Base-by-base conservation (phyloP, 305 asterid species). In the Withania somnifera region DNA sequence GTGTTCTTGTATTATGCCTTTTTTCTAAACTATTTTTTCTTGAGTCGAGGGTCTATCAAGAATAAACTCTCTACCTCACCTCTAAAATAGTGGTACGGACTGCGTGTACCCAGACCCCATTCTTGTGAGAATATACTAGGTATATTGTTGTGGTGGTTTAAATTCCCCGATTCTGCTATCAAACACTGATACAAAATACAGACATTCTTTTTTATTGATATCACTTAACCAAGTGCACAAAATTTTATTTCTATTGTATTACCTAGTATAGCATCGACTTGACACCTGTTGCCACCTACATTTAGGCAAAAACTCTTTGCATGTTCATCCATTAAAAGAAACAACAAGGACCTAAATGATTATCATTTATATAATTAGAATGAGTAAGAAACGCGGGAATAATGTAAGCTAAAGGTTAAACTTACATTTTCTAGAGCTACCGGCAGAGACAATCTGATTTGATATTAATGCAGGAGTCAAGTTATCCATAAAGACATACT, bases 401-500 rank as follows among this genome's bases (percentile, higher is more conserved):
- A 71, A 71, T 26, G 58, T 14, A 51, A 75, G 79, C n/a, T 26
- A 28, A 9, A 26, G 11, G 79, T 17, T 11, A 20, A 80, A 85
- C 97, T 92, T 93, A 95, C 98, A 95, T 85, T 88, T 90, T 89
- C 84, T 90, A 77, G 92, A 83, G 75, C 88, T 89, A 84, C 95
- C 88, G 4, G 87, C 45, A 4, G 90, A 84, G 76, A 95, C 82
- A 87, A 93, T 85, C 82, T 93, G 94, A 85, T 93, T 93, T 34
- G 97, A 89, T 81, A 95, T 92, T 80, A 93, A 81, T 19, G 89
- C 83, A 68, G 92, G 92, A 82, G 89, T 84, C 26, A 90, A 87
- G 88, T 94, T 90, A 77, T 95, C 97, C 97, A 95, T 89, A 89
- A 95, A 95, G 58, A 88, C 91, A 81, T 89, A 88, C 69, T 94